Conservation (phyloP, 208 protist genomes). For the Trypanosoma avium region DNA sequence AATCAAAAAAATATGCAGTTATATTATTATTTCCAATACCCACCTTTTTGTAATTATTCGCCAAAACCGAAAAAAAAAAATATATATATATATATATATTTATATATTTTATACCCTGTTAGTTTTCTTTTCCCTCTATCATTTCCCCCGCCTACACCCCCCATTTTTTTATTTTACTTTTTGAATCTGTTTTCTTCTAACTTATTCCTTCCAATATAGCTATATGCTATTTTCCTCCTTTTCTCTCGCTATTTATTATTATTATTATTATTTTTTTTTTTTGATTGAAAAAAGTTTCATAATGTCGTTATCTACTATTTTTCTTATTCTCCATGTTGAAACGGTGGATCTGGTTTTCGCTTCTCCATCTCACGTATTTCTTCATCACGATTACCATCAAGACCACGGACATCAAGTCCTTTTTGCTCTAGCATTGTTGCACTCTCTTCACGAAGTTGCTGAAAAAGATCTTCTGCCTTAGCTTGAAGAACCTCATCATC, state of each 20-base stretch:
- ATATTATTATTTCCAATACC: not conserved
- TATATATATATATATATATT: not conserved
- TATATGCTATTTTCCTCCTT: no score
- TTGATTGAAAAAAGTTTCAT: no score
- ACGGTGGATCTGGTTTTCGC: conserved; percentile 74
- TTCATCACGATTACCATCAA: conserved; percentile 59
- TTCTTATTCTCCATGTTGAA: conserved; percentile 50
- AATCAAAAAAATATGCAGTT: no score
- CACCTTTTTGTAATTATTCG: not conserved
- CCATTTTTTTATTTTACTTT: no score
- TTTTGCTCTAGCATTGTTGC: conserved; percentile 60
- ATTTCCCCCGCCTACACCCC: no score
- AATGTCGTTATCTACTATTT: no score
- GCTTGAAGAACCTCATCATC: conserved; percentile 61
- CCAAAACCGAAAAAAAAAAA: not conserved
- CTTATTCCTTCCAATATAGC: no score
- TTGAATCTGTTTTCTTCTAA: no score
- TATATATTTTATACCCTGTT: not conserved
- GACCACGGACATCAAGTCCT: conserved; percentile 51
- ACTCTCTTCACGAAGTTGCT: conserved; percentile 71
- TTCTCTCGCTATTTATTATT: no score
- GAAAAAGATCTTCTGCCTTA: conserved; percentile 75
- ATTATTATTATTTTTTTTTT: no score
- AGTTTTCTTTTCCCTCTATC: not conserved
- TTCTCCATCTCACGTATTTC: conserved; percentile 44